Conservation (phyloP, 2,329 filamentous ascomycete genomes). For the Hypoxylon rubiginosum region DNA sequence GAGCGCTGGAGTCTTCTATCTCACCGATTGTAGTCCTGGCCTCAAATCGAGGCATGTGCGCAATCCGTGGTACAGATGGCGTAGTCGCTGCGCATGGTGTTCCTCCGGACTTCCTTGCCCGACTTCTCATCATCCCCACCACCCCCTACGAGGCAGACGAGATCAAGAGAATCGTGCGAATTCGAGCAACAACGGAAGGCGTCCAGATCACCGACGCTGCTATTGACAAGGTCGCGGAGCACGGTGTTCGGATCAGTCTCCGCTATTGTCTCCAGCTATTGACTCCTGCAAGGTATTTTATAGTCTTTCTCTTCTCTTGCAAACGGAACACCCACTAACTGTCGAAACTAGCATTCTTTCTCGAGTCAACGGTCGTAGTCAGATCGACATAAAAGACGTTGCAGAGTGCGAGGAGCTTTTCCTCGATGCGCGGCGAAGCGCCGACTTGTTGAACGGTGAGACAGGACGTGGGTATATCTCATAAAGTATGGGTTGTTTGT, state of each 20-base stretch:
- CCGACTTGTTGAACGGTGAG: conserved; percentile 74
- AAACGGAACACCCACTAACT: conserved; percentile 50
- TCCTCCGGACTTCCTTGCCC: conserved; percentile 91
- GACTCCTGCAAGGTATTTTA: conserved; percentile 79
- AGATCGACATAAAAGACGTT: conserved; percentile 83
- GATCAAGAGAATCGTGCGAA: conserved; percentile 91
- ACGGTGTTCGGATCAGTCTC: conserved; percentile 90
- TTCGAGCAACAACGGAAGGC: conserved; percentile 85
- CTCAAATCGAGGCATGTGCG: conserved; percentile 94
- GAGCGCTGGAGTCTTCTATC: conserved; percentile 94
- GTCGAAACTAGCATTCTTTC: conserved; percentile 78
- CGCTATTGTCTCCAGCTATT: conserved; percentile 94
- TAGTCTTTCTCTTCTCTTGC: conserved; percentile 3
- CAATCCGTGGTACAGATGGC: conserved; percentile 88
- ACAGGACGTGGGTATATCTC: conserved; percentile 75
- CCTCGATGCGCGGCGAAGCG: conserved; percentile 84
- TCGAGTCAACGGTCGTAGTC: conserved; percentile 81
- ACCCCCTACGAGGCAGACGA: conserved; percentile 89
- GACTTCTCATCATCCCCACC: conserved; percentile 95
- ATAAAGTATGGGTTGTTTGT: conserved; percentile 54
- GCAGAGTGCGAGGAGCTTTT: conserved; percentile 87
- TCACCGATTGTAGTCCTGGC: conserved; percentile 97
- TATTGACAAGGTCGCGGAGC: conserved; percentile 86
- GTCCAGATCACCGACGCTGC: conserved; percentile 85
- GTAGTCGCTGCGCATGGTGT: conserved; percentile 92